Evolutionary conservation across 176 grass and related monocot species (phyloP).

Genomic region (Alopecurus myosuroides): DNA sequence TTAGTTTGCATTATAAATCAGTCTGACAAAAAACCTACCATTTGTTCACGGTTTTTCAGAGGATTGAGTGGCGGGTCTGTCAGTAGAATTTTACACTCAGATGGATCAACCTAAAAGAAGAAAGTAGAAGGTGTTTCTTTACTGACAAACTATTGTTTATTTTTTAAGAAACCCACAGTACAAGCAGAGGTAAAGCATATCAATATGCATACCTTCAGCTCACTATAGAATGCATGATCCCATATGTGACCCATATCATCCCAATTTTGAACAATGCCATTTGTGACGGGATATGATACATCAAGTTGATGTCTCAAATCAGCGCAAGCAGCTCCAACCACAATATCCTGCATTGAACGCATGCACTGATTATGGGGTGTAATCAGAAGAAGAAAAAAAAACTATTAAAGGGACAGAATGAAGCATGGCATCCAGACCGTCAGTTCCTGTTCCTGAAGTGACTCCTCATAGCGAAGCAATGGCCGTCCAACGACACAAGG

Average conservation of each 20-base stretch:
- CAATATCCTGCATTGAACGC: conserved; percentile 62
- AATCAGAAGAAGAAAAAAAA: background rate
- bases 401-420: conserved; percentile 23
- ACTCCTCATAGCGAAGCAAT: conserved; percentile 89
- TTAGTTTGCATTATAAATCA: background rate
- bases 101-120: conserved; percentile 75
- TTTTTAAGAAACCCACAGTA: background rate
- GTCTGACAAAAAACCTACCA: conserved; percentile 39
- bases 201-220: conserved; percentile 65
- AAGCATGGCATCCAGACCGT: conserved; percentile 38
- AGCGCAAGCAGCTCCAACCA: conserved; percentile 92
- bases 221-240: conserved; percentile 97
- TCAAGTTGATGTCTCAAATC: conserved; percentile 92
- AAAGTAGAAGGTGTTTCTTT: conserved; percentile 18
- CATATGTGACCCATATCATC: conserved; percentile 98
- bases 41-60: conserved; percentile 88
- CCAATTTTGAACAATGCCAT: conserved; percentile 99
- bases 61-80: conserved; percentile 98
- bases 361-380: background rate
- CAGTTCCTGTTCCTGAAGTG: conserved; percentile 85
- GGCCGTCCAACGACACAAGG: conserved; percentile 88
- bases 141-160: background rate
- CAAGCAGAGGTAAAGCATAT: conserved; percentile 14
- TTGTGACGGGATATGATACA: conserved; percentile 90
- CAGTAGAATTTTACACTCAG: conserved; percentile 96